Evolutionary conservation across 768 basidiomycete species (phyloP), one percentile per base, ranked within the genome.

Genomic region (Boletus rubescentipes): DNA sequence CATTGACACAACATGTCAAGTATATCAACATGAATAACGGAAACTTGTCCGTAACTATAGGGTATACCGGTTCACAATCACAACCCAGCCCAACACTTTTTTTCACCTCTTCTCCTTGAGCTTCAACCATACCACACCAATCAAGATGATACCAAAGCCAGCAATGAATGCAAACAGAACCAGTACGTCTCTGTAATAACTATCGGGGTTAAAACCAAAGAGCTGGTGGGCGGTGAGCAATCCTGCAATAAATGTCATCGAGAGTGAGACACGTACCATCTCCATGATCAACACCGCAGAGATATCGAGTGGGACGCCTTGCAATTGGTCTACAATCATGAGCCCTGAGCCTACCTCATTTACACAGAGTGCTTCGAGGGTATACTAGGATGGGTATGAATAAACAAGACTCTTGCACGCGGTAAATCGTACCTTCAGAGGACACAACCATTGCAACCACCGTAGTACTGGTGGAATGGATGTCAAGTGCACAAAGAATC

Each of bases 311-410:
- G 89, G 89, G 12, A 96, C 93, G 38, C 93, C 93, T 58, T 84
- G 78, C 21, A 95, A 69, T 6, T 76, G 77, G 71, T 94, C 93
- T 53, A 81, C 55, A 30, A 97, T 97, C 83, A 86, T 82, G 32
- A 97, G 74, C 3, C 94, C 95, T 5, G 90, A 87, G 36, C 84
- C 84, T 15, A 98, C 92, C 67, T 98, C 95, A 65, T 98, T 98
- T 35, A 97, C 89, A 12, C 87, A 78, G 15, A 97, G 75, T 6
- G 95, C 95, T 66, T 93, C 91, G n/a, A 91, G 75, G 23, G 79
- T 76, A 67, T 84, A 92, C 68, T 70, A 11, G 16, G 40, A 42
- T 16, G 9, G 14, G 3, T 0, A 9, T 55, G 14, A 56, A 38
- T 23, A 34, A 30, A 43, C 8, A 30, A 10, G 2, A 7, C 6